These are phyloP conservation scores for Penicillium atrosanguineum DNA, from an alignment of 495 filamentous ascomycete genomes.

Conservation along the genomic window DNA sequence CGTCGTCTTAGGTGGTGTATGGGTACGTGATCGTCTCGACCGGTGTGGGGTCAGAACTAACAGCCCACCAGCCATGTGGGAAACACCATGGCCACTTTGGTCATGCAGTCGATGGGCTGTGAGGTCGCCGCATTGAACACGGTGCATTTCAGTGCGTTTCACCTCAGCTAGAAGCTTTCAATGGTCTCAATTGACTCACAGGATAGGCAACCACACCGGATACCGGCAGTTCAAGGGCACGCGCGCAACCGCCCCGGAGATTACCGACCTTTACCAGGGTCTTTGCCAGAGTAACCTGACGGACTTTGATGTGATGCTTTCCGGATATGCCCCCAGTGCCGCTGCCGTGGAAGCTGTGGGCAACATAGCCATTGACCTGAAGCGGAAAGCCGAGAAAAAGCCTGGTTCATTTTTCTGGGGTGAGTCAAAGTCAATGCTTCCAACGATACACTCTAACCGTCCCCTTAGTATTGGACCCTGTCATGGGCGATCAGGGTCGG, in stretches of 20 bases:
- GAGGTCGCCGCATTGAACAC: slow-evolving; percentile 93
- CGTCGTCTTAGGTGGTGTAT: slow-evolving; percentile 62
- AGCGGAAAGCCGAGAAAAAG: slow-evolving; percentile 57
- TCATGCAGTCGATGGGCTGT: slow-evolving; percentile 88
- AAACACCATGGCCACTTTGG: slow-evolving; percentile 91
- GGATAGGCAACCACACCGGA: slow-evolving; percentile 84
- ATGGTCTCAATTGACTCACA: slow-evolving; percentile 4
- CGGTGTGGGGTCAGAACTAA: slow-evolving; percentile 17
- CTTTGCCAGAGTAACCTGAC: slow-evolving; percentile 77
- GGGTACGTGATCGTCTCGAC: slow-evolving; percentile 54
- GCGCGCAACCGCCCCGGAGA: slow-evolving; percentile 73
- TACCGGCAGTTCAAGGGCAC: slow-evolving; percentile 86
- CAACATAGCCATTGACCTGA: slow-evolving; percentile 74
- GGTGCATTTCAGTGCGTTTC: slow-evolving; percentile 82
- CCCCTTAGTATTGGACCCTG: slow-evolving; percentile 77
- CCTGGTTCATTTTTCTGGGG: slow-evolving; percentile 90
- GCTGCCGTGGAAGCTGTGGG: slow-evolving; percentile 81
- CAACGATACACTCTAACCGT: slow-evolving; percentile 1
- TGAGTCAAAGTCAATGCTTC: slow-evolving; percentile 24
- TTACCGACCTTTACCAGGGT: slow-evolving; percentile 79
- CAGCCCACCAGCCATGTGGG: slow-evolving; percentile 75
- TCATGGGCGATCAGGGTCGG: slow-evolving; percentile 94
- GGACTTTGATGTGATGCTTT: slow-evolving; percentile 87
- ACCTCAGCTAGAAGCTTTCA: not conserved
- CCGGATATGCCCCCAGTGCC: slow-evolving; percentile 87